phyloP scores from a whole-genome alignment of 805 yeast species.

The Starmerella asiatica region DNA sequence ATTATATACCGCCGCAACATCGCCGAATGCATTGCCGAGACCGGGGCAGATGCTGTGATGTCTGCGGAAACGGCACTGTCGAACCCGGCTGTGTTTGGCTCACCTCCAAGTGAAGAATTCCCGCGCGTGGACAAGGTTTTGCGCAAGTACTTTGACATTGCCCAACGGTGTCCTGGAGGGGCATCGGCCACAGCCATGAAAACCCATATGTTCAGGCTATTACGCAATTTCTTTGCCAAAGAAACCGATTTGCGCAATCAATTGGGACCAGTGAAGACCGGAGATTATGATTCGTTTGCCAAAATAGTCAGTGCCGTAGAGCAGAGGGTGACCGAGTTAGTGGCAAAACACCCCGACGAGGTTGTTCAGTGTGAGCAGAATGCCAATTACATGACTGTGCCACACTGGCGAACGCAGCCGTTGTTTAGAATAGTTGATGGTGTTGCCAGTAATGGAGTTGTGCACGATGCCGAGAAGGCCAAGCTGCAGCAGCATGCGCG shows the following conservation, averaged over 20 bases:
- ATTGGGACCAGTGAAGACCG: constrained; percentile 44
- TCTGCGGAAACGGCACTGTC: constrained; percentile 90
- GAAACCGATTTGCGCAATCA: constrained; percentile 68
- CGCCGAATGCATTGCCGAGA: constrained; percentile 46
- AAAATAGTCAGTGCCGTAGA: constrained; percentile 55
- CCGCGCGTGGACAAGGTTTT: constrained; percentile 76
- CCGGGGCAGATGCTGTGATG: constrained; percentile 85
- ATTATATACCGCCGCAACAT: constrained; percentile 81
- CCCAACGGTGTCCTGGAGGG: constrained; percentile 42
- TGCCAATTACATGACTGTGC: constrained; percentile 67
- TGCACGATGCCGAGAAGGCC: constrained; percentile 10
- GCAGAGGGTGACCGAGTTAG: constrained; percentile 43
- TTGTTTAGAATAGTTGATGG: constrained; percentile 86
- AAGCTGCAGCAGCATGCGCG: constrained; percentile 6
- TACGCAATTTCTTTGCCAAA: constrained; percentile 63
- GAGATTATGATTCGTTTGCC: constrained; percentile 39
- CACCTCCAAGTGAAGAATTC: constrained; percentile 39
- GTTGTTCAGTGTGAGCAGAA: constrained; percentile 30
- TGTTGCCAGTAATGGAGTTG: constrained; percentile 29
- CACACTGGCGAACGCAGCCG: constrained; percentile 96
- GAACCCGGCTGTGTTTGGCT: constrained; percentile 78
- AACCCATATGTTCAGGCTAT: constrained; percentile 76
- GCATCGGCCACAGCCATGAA: constrained; percentile 80
- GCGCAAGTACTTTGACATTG: constrained; percentile 80
- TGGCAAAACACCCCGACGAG: constrained; percentile 24